Percentiles rank a stretch among this genome's conserved stretches.
Conservation (phyloP, 768 basidiomycete genomes). For the Suillus subalutaceus region DNA sequence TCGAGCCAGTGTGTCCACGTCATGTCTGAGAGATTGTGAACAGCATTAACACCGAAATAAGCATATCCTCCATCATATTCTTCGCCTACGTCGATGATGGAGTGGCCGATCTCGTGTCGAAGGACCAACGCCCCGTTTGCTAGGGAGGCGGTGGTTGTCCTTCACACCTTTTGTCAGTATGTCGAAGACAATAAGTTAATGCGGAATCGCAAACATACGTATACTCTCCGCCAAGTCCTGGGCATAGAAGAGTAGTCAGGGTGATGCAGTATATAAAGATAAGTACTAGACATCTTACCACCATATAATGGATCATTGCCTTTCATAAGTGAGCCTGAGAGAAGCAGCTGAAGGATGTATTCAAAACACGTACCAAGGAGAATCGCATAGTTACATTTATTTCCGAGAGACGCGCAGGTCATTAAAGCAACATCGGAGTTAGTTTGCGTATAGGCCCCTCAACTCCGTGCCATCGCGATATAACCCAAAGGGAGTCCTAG, state of each 20-base stretch:
- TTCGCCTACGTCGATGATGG: conserved; percentile 77
- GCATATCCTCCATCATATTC: conserved; percentile 81
- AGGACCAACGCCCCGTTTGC: conserved; percentile 76
- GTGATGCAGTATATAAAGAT: neutral
- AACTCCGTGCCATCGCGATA: conserved; percentile 81
- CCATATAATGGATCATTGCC: conserved; percentile 82
- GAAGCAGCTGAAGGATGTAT: neutral
- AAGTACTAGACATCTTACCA: conserved; percentile 43
- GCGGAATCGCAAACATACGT: conserved; percentile 52
- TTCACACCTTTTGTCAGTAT: conserved; percentile 26
- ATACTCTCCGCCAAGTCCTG: conserved; percentile 77
- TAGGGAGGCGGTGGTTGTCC: conserved; percentile 74
- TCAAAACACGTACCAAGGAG: conserved; percentile 54
- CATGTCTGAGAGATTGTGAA: conserved; percentile 44
- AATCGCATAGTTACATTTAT: conserved; percentile 75
- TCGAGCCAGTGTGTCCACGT: conserved; percentile 79
- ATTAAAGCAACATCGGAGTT: conserved; percentile 67
- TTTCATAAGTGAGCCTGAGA: conserved; percentile 25
- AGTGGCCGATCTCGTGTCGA: conserved; percentile 81
- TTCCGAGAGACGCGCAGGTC: conserved; percentile 66
- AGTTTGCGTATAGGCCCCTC: conserved; percentile 69
- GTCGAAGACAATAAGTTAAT: conserved; percentile 2
- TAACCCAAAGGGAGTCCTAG: conserved; percentile 73
- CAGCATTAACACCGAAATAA: conserved; percentile 73
- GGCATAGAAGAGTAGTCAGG: neutral